Evolutionary conservation across 257 asterid genomes (phyloP), one percentile per base, ranked within the genome.

Genomic region (Solanum tarapatanum): DNA sequence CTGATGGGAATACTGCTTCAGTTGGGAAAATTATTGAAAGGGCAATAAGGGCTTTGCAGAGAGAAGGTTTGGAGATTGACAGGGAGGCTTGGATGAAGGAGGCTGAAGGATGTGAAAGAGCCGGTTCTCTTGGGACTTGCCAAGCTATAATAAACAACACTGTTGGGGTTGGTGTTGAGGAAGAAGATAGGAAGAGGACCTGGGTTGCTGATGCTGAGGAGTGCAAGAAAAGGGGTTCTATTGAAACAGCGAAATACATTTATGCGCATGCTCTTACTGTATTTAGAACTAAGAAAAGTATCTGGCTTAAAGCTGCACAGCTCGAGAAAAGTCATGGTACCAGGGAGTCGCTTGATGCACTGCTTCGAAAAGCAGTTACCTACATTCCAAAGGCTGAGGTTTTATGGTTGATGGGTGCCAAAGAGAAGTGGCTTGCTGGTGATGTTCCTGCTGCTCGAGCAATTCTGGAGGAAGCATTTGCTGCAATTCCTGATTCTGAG

Each of bases 191-290:
- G 91, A 96, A 96, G 91, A 92, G 96, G 90, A 96, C 99, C 1
- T 96, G 99, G 98, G 98, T 95, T 90, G 99, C 98, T 43, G 99
- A 96, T 90, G 98, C 99, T 10, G 98, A 94, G 88, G 99, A 96
- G 91, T 96, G 98, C 91, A 94, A 93, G 93, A 95, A 94, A 92
- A 91, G 98, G 82, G 98, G 99, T 60, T 95, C 98, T 6, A 91
- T 95, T 83, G 99, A 96, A 91, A 96, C 99, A 2, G 99, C 98
- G 17, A 91, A 98, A 90, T 95, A 98, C 26, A 96, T 95, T 17
- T 96, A 95, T 74, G 95, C 95, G 51, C 98, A 94, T 88, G 94
- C 99, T 4, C 95, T 94, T 84, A 93, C 98, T 0, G 95, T 94
- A 14, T 96, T 95, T 48, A 86, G 92, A 89, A 96, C 99, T 30